Conservation (phyloP, 2,329 filamentous ascomycete genomes). For the Ophiocordyceps sinensis region DNA sequence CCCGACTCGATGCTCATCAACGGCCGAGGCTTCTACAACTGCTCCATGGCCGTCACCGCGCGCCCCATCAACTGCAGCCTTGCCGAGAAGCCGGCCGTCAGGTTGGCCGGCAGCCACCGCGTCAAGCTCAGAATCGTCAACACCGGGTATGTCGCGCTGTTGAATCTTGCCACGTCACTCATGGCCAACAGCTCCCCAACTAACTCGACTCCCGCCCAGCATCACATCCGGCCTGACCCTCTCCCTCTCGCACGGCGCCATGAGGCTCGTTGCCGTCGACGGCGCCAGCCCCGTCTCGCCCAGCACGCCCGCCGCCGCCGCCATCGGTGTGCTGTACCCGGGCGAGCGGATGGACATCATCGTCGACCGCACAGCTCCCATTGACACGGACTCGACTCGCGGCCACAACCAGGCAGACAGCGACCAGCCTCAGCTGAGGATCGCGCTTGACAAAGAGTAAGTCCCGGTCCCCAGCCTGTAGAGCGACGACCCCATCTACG, state of each 20-base stretch:
- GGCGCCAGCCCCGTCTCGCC: conserved; percentile 4
- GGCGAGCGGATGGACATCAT: conserved; percentile 9
- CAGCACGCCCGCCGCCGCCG: conserved; percentile 3
- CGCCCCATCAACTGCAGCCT: conserved; percentile 4
- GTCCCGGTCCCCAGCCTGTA: not conserved
- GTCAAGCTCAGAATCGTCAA: conserved; percentile 7
- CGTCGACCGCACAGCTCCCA: not conserved
- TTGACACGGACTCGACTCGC: not conserved
- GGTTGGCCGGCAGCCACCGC: conserved; percentile 2
- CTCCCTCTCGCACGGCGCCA: not conserved
- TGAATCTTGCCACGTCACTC: not conserved
- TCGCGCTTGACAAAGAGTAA: conserved; percentile 6
- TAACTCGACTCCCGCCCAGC: not conserved
- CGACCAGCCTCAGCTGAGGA: not conserved
- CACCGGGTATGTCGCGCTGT: conserved; percentile 4
- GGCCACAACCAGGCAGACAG: not conserved
- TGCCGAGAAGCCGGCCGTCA: conserved; percentile 2
- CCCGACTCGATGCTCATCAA: conserved; percentile 26
- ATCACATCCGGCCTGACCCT: conserved; percentile 3
- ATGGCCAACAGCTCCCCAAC: not conserved
- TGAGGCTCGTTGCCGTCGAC: conserved; percentile 8
- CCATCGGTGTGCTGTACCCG: conserved; percentile 8
- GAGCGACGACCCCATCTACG: too few species aligned
- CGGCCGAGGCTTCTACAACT: conserved; percentile 12
- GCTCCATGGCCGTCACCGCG: conserved; percentile 7